phyloP scores from a whole-genome alignment of 495 filamentous ascomycete species.

The Thozetella sp. region DNA sequence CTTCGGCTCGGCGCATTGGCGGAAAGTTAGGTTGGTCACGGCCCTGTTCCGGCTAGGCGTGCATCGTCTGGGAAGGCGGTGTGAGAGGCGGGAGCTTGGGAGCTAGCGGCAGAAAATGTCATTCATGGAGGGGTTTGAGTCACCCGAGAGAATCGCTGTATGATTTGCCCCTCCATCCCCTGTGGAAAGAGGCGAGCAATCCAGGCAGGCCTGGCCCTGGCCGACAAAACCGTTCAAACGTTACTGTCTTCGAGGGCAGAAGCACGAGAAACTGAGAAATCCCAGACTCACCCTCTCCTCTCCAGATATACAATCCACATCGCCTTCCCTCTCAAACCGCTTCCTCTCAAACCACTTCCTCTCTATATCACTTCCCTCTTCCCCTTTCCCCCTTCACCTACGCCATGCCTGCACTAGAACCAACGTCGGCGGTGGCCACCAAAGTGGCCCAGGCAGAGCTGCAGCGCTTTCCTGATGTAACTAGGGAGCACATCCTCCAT shows the following conservation, averaged over 20 bases:
- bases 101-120: background rate
- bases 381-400: background rate
- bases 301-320: background rate
- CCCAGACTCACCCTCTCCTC: no score
- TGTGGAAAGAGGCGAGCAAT: background rate
- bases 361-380: background rate
- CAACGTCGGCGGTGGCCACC: conserved; percentile 9
- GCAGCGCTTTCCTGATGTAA: conserved; percentile 82
- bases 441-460: conserved; percentile 31
- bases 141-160: background rate
- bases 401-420: conserved; percentile 26
- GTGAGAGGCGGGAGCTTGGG: background rate
- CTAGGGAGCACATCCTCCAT: conserved; percentile 82
- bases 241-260: background rate
- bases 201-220: background rate
- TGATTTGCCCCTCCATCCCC: background rate
- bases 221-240: background rate
- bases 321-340: background rate
- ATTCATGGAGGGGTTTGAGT: background rate
- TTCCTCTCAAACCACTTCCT: background rate
- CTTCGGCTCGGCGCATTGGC: no score
- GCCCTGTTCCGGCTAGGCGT: no score
- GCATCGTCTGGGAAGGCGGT: background rate
- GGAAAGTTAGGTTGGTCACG: no score
- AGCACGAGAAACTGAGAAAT: no score